Base-by-base conservation (phyloP, 306 rosid genomes). In the Lathyrus aphaca region DNA sequence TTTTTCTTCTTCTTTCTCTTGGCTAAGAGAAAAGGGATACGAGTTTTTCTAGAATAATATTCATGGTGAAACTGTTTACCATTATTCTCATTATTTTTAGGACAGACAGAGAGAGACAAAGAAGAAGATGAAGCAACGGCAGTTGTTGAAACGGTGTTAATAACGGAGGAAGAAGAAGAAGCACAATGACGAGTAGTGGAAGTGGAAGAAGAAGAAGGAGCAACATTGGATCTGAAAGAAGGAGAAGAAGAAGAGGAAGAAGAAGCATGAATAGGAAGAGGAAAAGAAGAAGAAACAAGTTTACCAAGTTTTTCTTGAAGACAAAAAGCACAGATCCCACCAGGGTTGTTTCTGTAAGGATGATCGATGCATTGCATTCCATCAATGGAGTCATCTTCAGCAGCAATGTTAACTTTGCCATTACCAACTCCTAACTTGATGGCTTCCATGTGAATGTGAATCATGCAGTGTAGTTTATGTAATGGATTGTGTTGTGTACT, bases 281-380 rank as follows among this genome's bases (percentile, higher is more conserved):
- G 96, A 40, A 86, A 84, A 43, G 96, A 84, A 12, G 98, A 90
- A 11, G 97, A 88, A 8, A 94, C 88, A 1, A 94, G 92, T 74
- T 91, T 94, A 3, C 96, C 99, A 4, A 94, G 97, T 82, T 91
- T 94, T 39, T 91, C 99, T 35, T 94, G 99, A 10, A 94, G 97
- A 66, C 99, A 94, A 38, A 89, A 79, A 30, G 99, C 91, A 16
- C 97, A 94, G 92, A 94, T 94, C 55, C 97, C 99, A n/a, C 97
- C 96, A 0, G 95, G 89, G 85, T 94, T 94, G 77, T 58, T 91
- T 56, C 88, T 79, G 58, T 38, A 88, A 1, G 97, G 97, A 72
- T 94, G 99, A 58, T 88, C 88, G 8, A 51, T 87, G 84, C 99
- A 91, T 71, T 86, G 96, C 96, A 91, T 88, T 7, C 97, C 97